Conservation (phyloP, 1,284 basidiomycete genomes). For the Pterulicium gracile region DNA sequence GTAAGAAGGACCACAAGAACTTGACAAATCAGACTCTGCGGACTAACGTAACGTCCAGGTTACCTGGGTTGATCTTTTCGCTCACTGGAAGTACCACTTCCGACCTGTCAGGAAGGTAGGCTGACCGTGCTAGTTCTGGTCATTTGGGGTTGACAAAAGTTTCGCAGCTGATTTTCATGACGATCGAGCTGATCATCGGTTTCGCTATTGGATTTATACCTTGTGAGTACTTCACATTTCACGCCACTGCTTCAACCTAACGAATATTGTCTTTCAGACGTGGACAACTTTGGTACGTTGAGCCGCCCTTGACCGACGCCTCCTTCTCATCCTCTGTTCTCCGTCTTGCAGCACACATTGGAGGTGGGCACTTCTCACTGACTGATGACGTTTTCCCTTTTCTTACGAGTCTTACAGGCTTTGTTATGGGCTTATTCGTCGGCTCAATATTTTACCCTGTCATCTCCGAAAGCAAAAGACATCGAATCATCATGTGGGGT, state of each 20-base stretch:
- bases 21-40: not conserved
- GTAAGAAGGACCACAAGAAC: conserved; percentile 27
- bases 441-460: conserved; percentile 82
- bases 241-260: conserved; percentile 7
- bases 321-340: conserved; percentile 5
- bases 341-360: conserved; percentile 48
- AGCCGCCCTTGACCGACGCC: too few relatives aligned
- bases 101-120: conserved; percentile 66
- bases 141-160: conserved; percentile 3
- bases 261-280: conserved; percentile 32
- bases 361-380: conserved; percentile 24
- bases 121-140: conserved; percentile 5
- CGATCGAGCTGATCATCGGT: conserved; percentile 76
- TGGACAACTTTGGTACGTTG: conserved; percentile 72
- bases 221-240: conserved; percentile 30
- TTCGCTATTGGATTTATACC: conserved; percentile 82
- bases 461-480: conserved; percentile 69
- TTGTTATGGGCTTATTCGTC: conserved; percentile 76
- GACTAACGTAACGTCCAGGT: conserved; percentile 26
- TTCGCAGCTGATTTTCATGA: conserved; percentile 63
- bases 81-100: conserved; percentile 88
- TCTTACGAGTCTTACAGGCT: conserved; percentile 22
- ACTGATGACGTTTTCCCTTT: not conserved
- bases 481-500: conserved; percentile 65
- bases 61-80: conserved; percentile 79